These are phyloP conservation scores for Dothideomycetidae sp. DNA, from an alignment of 2,329 filamentous ascomycete genomes.

Conservation along the genomic window DNA sequence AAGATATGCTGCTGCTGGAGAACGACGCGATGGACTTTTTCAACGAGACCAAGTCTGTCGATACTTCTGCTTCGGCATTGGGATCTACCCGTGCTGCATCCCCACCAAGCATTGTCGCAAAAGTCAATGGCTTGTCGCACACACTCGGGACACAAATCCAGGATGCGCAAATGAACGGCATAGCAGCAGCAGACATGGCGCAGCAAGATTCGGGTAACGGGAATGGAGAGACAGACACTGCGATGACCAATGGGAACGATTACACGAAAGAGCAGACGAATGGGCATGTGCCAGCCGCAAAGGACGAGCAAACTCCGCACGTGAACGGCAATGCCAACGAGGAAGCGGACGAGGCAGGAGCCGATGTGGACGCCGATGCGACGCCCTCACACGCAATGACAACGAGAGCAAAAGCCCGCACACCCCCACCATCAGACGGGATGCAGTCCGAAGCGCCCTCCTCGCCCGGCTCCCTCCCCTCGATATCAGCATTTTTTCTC, in stretches of 20 bases:
- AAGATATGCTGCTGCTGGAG: slow-evolving; percentile 30
- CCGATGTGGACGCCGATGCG: background rate
- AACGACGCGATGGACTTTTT: slow-evolving; percentile 2
- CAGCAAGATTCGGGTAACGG: background rate
- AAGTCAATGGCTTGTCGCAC: slow-evolving; percentile 1
- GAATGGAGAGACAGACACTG: slow-evolving; percentile 5
- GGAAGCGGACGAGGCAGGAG: slow-evolving; percentile 7
- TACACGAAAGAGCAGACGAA: background rate
- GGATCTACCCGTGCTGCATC: background rate
- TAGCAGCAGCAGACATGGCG: slow-evolving; percentile 15
- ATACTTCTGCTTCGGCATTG: background rate
- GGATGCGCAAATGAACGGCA: slow-evolving; percentile 15
- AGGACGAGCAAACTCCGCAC: slow-evolving; percentile 1
- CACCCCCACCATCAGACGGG: slow-evolving; percentile 21
- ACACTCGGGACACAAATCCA: slow-evolving; percentile 2
- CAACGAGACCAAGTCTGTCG: slow-evolving; percentile 6
- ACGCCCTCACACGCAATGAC: slow-evolving; percentile 37
- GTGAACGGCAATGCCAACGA: background rate
- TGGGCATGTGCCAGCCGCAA: slow-evolving; percentile 2
- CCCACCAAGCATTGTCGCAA: background rate
- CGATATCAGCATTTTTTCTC: slow-evolving; percentile 61
- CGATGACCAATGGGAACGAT: background rate
- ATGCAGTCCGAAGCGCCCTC: slow-evolving; percentile 31
- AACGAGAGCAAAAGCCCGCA: slow-evolving; percentile 39
- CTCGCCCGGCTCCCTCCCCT: slow-evolving; percentile 31